Evolutionary conservation across 1,139 yeast genomes (phyloP), one percentile per base, ranked within the genome.

Genomic region (Taphrina populina): DNA sequence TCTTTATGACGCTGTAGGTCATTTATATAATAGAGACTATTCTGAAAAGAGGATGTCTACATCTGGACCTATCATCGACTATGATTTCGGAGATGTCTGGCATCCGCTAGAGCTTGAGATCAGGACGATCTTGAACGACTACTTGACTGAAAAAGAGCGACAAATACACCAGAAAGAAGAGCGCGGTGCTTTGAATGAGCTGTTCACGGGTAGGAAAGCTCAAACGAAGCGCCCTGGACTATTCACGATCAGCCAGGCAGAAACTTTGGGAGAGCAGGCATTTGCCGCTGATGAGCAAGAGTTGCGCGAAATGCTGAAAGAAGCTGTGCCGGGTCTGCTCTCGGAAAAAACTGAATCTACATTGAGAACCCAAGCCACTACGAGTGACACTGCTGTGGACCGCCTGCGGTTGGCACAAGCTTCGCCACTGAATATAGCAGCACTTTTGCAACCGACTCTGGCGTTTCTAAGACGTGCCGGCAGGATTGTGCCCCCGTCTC

Each of bases 91-190:
- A 13, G 45, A 57, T 13, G 49, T 57, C 2, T 57, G 59, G 59
- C 51, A 55, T 26, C 59, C 56, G 7, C 36, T 56, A 10, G 47
- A 58, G 29, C 20, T 20, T 11, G 59, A 57, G 45, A 41, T 57
- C 17, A 39, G 27, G 29, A 32, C 59, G 29, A 7, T 57, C 4
- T 35, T 57, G 13, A 26, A 24, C 20, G 56, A 57, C 13, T 57
- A 56, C 41, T 29, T 57, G 15, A 21, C 37, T n/a, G 47, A 30
- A 19, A 33, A 36, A 17, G 23, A 21, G 20, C 34, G 23, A 10
- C 27, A 32, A 10, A 34, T 35, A 27, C 39, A 33, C 10, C 21
- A 39, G 17, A 33, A 13, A 6, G 36, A 47, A 10, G 44, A 39
- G 7, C 30, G 21, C 8, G 30, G 30, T 8, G 36, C 26, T 32